phyloP scores from a whole-genome alignment of 108 stramenopile species.

The Skeletonema potamos region DNA sequence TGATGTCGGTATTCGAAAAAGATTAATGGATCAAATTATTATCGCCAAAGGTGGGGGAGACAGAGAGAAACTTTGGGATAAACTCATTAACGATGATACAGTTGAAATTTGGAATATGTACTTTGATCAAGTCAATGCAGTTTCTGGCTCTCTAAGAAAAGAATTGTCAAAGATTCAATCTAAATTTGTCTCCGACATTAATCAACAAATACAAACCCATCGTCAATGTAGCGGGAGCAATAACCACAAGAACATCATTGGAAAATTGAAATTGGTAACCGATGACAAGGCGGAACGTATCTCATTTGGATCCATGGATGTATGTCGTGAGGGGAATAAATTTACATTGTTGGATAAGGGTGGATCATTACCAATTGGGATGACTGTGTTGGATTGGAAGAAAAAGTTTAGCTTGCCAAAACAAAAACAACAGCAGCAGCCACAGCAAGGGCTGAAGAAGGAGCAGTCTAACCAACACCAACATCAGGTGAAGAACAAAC shows the following conservation, averaged over 20 bases:
- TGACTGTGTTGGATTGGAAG: constrained; percentile 52
- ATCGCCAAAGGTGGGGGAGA: neutral
- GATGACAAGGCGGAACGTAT: constrained; percentile 74
- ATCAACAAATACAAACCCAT: constrained; percentile 17
- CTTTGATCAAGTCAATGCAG: constrained; percentile 52
- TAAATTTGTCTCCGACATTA: constrained; percentile 29
- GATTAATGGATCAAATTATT: constrained; percentile 22
- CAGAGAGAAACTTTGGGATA: constrained; percentile 41
- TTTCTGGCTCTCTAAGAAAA: constrained; percentile 32
- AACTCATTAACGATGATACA: constrained; percentile 15
- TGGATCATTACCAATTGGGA: constrained; percentile 56
- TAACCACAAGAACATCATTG: no score
- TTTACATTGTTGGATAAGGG: constrained; percentile 50
- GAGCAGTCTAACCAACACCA: neutral
- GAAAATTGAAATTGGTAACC: constrained; percentile 20
- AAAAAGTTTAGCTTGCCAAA: constrained; percentile 16
- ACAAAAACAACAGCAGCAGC: neutral
- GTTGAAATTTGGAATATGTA: constrained; percentile 45
- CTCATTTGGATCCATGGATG: constrained; percentile 23
- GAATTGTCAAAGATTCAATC: constrained; percentile 30
- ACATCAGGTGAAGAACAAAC: neutral
- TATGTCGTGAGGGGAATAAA: constrained; percentile 53
- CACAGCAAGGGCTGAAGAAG: neutral
- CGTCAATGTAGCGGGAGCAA: constrained; percentile 7
- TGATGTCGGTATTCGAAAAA: constrained; percentile 52